Evolutionary conservation across 2,329 filamentous ascomycete species (phyloP), one percentile per base, ranked within the genome.

Genomic region (Knoxdaviesia capensis): DNA sequence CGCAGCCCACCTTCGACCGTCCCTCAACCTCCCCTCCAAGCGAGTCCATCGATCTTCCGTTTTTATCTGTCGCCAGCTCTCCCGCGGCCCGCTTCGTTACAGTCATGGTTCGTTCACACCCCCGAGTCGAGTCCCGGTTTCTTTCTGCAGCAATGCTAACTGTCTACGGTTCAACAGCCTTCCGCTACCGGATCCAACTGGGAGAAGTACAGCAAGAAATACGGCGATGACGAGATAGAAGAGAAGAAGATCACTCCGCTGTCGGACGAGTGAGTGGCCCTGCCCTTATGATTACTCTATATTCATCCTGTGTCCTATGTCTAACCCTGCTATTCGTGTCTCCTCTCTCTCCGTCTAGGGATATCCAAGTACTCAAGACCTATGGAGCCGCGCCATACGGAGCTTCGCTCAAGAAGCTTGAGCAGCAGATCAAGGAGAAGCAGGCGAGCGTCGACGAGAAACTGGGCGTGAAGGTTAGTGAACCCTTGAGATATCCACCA

Each of bases 221-320:
- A 84, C 58, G 88, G 80, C 57, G 90, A 98, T 57, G 90, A 98
- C 54, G 90, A 96, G 61, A 70, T 87, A 62, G 86, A 93, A 60
- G 90, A 98, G 73, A 98, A 98, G 80, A 98, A 98, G 76, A 98
- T 98, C 58, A 88, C 86, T 46, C 90, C 90, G 50, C 69, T 98
- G 48, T 81, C 87, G 52, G 90, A 96, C 67, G 90, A 96, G 88
- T 94, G 72, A 50, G 81, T 66, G 36, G 47, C 41, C 20, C 3
- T 20, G 20, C 20, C 20, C 20, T 20, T 20, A 2, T 20, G 20
- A 20, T 3, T 20, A 2, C 47, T 51, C 36, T 40, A 31, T n/a
- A 41, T 20, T 20, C 20, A 20, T 20, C 20, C 20, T 20, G 34
- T 11, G 34, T 34, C 39, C 37, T 8, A 41, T 31, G 20, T 41